phyloP scores from a whole-genome alignment of 2,329 filamentous ascomycete species.

The Pyricularia sp. region DNA sequence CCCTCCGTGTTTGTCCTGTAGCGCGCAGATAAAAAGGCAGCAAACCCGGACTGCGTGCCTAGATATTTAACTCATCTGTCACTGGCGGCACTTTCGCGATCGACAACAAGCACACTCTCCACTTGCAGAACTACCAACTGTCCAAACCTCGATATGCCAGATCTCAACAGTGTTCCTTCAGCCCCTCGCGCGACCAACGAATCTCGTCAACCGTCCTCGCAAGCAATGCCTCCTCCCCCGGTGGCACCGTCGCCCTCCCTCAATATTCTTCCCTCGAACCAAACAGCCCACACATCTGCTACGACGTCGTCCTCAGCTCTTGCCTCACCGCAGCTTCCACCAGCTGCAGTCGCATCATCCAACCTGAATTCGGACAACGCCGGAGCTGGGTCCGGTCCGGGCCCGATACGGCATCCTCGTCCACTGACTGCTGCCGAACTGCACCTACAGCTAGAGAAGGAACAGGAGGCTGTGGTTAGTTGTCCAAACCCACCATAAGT shows the following conservation, averaged over 20 bases:
- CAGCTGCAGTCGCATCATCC: slow-evolving; percentile 10
- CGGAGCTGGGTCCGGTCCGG: slow-evolving; percentile 47
- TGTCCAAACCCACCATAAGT: neutral
- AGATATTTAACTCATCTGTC: neutral
- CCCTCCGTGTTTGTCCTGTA: neutral
- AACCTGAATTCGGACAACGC: slow-evolving; percentile 24
- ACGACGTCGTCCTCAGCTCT: slow-evolving; percentile 20
- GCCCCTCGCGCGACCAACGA: slow-evolving; percentile 35
- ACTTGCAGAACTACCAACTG: neutral
- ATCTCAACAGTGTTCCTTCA: slow-evolving; percentile 46
- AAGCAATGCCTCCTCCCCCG: slow-evolving; percentile 28
- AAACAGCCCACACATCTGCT: slow-evolving; percentile 10
- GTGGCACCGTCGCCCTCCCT: slow-evolving; percentile 32
- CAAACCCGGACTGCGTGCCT: neutral
- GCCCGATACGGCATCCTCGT: slow-evolving; percentile 75
- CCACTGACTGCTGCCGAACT: slow-evolving; percentile 84
- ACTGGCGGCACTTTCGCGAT: neutral
- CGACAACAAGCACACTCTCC: neutral
- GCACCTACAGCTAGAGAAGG: slow-evolving; percentile 83
- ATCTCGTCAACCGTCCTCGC: slow-evolving; percentile 31
- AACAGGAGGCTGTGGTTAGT: slow-evolving; percentile 84
- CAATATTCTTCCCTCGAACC: slow-evolving; percentile 50
- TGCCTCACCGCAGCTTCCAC: slow-evolving; percentile 22
- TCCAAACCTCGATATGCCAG: slow-evolving; percentile 32
- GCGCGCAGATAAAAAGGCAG: neutral